Percentiles rank a stretch among this genome's conserved stretches.
Evolutionary conservation across 2,329 filamentous ascomycete genomes (phyloP).

Genomic region (Trichoderma endophyticum): DNA sequence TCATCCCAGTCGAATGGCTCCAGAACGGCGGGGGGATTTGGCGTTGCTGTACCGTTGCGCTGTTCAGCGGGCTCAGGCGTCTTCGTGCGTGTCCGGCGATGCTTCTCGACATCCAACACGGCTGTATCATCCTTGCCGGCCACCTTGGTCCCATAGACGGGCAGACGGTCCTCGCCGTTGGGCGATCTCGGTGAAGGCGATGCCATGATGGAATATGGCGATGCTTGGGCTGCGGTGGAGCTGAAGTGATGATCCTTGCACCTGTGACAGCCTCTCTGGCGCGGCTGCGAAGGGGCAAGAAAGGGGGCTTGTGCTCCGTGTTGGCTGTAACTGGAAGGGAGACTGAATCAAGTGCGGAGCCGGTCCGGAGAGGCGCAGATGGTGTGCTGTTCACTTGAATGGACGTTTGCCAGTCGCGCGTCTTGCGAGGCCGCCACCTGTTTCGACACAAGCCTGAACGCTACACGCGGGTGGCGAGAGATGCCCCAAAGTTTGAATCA

Average conservation of each 20-base stretch:
- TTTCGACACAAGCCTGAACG: not conserved
- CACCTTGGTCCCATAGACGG: constrained; percentile 15
- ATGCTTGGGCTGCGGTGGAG: constrained; percentile 1
- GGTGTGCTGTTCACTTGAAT: not conserved
- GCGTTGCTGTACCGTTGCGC: constrained; percentile 35
- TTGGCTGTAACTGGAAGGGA: not conserved
- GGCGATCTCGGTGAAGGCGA: constrained; percentile 21
- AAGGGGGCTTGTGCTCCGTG: not conserved
- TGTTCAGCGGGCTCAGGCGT: constrained; percentile 40
- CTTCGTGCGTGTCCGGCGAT: constrained; percentile 25
- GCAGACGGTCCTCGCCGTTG: constrained; percentile 2
- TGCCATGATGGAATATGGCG: constrained; percentile 20
- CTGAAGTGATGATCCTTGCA: constrained; percentile 7
- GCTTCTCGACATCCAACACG: constrained; percentile 25
- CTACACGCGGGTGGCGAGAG: not conserved
- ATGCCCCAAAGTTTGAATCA: not conserved
- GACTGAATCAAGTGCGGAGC: constrained; percentile 8
- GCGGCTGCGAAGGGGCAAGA: not conserved
- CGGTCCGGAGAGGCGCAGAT: not conserved
- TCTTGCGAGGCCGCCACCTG: not conserved
- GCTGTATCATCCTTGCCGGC: constrained; percentile 22
- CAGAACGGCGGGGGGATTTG: constrained; percentile 53
- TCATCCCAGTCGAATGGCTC: constrained; percentile 70
- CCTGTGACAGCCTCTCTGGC: not conserved
- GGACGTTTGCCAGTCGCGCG: not conserved